Evolutionary conservation across 2,329 filamentous ascomycete genomes (phyloP), one percentile per base, ranked within the genome.

Genomic region (Diaporthe vexans): DNA sequence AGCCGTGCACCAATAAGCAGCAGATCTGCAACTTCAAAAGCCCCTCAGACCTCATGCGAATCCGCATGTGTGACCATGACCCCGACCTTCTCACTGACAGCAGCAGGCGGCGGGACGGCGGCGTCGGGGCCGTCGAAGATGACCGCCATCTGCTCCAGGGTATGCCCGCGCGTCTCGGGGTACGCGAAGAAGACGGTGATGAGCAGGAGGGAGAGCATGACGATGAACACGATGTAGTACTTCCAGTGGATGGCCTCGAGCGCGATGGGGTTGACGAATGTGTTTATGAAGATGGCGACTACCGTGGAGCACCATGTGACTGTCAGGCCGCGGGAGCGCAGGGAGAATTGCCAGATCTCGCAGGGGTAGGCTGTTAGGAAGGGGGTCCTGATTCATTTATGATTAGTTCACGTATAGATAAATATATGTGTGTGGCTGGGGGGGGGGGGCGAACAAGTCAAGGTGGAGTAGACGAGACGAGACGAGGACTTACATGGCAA

Each of bases 331-430:
- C 87, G 87, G 74, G 85, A 85, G 67, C 86, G 85, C 72, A 88
- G 84, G 74, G 83, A 84, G 81, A 85, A 88, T 4, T 86, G 86
- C 73, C 87, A 79, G 75, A 88, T 87, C 76, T 88, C 86, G 70
- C 84, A 83, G 3, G 84, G 83, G 79, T 88, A 84, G 8, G 80
- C 80, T 13, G 83, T 79, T 19, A 84, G 77, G 59, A 84, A 77
- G 56, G 75, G 75, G 33, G 74, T 76, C 46, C 70, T 72, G 21
- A 3, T 51, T 26, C 63, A 10, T 3, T 5, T 6, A 21, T n/a
- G n/a, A n/a, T 51, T 33, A 3, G 24, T 33, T 33, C 8, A 2
- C 37, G 33, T 17, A 46, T 63, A 1, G 6, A 4, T 33, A n/a
- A n/a, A n/a, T n/a, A n/a, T n/a, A n/a, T n/a, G n/a, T n/a, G n/a